Percentiles rank a stretch among this genome's conserved stretches.
Evolutionary conservation across 306 rosid species (phyloP).

Genomic region (Carpinus fangiana): DNA sequence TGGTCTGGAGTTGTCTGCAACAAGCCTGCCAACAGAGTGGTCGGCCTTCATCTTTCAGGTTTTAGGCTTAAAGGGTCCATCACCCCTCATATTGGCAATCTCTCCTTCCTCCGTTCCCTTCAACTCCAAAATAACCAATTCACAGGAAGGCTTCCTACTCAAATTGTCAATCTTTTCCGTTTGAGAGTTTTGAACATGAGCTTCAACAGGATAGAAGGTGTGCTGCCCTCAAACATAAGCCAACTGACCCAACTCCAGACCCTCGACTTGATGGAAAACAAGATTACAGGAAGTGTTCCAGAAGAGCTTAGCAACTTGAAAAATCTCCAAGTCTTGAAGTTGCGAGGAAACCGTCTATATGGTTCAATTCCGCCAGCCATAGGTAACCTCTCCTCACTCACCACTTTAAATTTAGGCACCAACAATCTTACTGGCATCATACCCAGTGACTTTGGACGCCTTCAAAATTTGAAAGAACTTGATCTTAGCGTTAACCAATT

Average conservation of each 20-base stretch:
- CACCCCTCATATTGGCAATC: conserved; percentile 48
- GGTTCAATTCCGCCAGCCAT: conserved; percentile 51
- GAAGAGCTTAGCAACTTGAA: conserved; percentile 36
- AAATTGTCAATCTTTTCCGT: conserved; percentile 41
- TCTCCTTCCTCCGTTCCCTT: conserved; percentile 54
- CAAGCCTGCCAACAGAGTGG: conserved; percentile 42
- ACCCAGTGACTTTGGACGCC: conserved; percentile 51
- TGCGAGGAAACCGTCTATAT: conserved; percentile 47
- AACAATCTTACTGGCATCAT: conserved; percentile 57
- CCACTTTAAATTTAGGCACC: conserved; percentile 50
- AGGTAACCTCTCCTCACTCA: conserved; percentile 62
- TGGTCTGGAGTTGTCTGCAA: conserved; percentile 70
- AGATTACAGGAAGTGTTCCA: conserved; percentile 44
- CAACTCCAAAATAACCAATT: conserved; percentile 50
- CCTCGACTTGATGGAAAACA: conserved; percentile 54
- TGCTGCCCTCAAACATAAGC: conserved; percentile 48
- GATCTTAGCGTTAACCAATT: conserved; percentile 55
- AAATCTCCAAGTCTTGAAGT: conserved; percentile 48
- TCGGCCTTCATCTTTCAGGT: conserved; percentile 50
- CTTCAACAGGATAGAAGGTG: conserved; percentile 49
- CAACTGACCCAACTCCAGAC: conserved; percentile 38
- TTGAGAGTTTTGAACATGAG: conserved; percentile 55
- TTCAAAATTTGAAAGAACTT: conserved; percentile 49
- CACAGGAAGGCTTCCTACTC: conserved; percentile 49
- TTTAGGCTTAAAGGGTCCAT: conserved; percentile 48